Evolutionary conservation across 2,329 filamentous ascomycete species (phyloP), one percentile per base, ranked within the genome.

Genomic region (Colletotrichum phormii): DNA sequence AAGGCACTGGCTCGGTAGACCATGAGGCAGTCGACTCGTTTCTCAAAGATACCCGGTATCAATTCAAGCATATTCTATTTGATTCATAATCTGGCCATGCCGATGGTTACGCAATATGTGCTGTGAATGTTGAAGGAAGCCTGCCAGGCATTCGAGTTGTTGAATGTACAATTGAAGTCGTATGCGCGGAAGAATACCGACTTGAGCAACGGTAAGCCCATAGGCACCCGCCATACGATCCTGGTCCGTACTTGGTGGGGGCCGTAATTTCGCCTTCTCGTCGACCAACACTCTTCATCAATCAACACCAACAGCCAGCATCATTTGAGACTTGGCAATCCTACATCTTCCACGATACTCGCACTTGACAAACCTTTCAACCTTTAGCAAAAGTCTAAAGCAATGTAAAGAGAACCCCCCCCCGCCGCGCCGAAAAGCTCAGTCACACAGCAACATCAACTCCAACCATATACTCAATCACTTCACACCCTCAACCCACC

Each of bases 11-110:
- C 46, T 26, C 54, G 49, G 68, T 68, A 58, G 69, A 68, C 26
- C 69, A 64, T 60, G 72, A 63, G 24, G 46, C 33, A 37, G 26
- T 53, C 12, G 15, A 6, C 24, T 46, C 29, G 57, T 57, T 35
- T 65, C 35, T 64, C 60, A 49, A n/a, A 22, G 26, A 72, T 72
- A 72, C 71, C 70, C 70, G 5, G 42, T 65, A 65, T 37, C 26
- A 70, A 71, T 61, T 5, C 33, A 61, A 37, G 49, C 42, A 60
- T 46, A 15, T 24, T 57, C 22, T 8, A 9, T 61, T 13, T 55
- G 49, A 63, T 18, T 62, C 24, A 31, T 18, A 2, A 35, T 7
- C 55, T 29, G 22, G 53, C 53, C 5, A 15, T 11, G 51, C 13
- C 3, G 2, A 4, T 55, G 13, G 11, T 46, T 60, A 35, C 29